Evolutionary conservation across 2,329 filamentous ascomycete genomes (phyloP).

Genomic region (Rasamsonia emersonii): DNA sequence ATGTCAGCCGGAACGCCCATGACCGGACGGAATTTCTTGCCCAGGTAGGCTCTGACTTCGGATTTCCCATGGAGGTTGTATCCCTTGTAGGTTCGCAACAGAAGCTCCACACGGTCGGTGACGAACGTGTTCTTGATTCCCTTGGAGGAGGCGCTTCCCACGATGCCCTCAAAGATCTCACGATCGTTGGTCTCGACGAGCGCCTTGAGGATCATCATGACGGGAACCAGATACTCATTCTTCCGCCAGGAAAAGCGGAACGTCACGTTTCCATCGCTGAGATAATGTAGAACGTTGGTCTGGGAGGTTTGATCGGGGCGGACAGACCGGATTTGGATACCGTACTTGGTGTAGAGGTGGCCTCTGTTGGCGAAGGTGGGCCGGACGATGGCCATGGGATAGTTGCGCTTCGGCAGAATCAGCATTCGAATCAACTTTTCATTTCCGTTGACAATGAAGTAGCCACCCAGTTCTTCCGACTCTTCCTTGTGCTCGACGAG

Average conservation of each 20-base stretch:
- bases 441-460: conserved; percentile 95
- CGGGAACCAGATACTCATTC: conserved; percentile 90
- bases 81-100: conserved; percentile 86
- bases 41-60: conserved; percentile 77
- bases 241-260: conserved; percentile 98
- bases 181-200: conserved; percentile 92
- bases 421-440: conserved; percentile 94
- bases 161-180: conserved; percentile 89
- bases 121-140: conserved; percentile 83
- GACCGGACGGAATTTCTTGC: conserved; percentile 83
- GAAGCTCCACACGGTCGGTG: conserved; percentile 84
- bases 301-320: conserved; percentile 97
- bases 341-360: conserved; percentile 76
- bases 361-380: conserved; percentile 85
- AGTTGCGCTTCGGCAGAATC: conserved; percentile 83
- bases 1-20: conserved; percentile 75
- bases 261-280: conserved; percentile 90
- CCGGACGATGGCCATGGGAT: conserved; percentile 87
- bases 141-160: conserved; percentile 68
- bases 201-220: conserved; percentile 94
- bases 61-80: conserved; percentile 76
- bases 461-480: conserved; percentile 89
- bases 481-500: conserved; percentile 87
- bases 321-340: conserved; percentile 84
- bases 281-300: conserved; percentile 93